phyloP scores from a whole-genome alignment of 192 early-diverging fungal genomes.

The Backusella sp. region DNA sequence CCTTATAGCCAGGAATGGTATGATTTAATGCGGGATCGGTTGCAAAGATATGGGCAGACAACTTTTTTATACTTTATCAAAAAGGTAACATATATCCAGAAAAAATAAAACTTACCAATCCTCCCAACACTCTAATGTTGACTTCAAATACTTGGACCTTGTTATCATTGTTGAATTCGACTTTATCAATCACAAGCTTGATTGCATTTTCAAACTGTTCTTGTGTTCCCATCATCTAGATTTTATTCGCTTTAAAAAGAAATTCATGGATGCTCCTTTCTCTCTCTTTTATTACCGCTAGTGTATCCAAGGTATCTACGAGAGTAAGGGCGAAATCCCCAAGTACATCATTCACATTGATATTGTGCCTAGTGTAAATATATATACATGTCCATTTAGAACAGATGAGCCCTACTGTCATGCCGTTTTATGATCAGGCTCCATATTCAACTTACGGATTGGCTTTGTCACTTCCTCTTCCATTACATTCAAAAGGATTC shows the following conservation, averaged over 20 bases:
- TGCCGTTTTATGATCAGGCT: too few species aligned
- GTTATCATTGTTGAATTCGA: conserved; percentile 79
- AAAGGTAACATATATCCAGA: too few species aligned
- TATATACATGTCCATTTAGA: not conserved
- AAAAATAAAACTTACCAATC: conserved; percentile 61
- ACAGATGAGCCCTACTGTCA: too few species aligned
- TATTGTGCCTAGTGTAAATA: conserved; percentile 32
- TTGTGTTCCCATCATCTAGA: conserved; percentile 63
- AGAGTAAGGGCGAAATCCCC: conserved; percentile 94
- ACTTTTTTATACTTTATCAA: too few species aligned
- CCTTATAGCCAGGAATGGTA: conserved; percentile 66
- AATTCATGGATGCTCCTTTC: not conserved
- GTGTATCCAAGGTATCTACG: conserved; percentile 86
- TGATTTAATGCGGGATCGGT: conserved; percentile 60
- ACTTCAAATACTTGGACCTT: conserved; percentile 96
- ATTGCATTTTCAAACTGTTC: conserved; percentile 67
- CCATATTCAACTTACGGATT: conserved; percentile 49
- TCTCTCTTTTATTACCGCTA: conserved; percentile 52
- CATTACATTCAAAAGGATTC: conserved; percentile 79
- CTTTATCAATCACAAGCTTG: conserved; percentile 56
- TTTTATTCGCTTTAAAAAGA: not conserved
- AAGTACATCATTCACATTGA: conserved; percentile 88
- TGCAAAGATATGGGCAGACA: conserved; percentile 88
- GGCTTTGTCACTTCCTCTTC: conserved; percentile 64
- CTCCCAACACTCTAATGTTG: conserved; percentile 89